Evolutionary conservation across 495 filamentous ascomycete species (phyloP), one percentile per base, ranked within the genome.

Genomic region (Xeromyces bisporus): DNA sequence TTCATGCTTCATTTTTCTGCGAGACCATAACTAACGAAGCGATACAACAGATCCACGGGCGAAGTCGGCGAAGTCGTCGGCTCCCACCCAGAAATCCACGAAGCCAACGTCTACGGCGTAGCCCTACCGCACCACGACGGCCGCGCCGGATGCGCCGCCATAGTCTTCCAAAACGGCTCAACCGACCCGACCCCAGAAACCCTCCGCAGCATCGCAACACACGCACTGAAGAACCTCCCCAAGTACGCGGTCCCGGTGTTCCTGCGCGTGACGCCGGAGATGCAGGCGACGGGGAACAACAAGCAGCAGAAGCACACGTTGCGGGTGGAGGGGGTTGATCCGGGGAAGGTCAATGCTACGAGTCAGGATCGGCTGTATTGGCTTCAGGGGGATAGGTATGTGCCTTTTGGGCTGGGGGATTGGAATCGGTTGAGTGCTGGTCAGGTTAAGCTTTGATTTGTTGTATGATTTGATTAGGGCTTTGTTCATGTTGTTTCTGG

Each of bases 81-180:
- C 2, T 44, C 53, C 1, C 78, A 85, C 38, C 60, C 76, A 0
- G 61, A 60, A 0, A 61, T 93, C 9, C 46, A 66, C 15, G 85
- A 93, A 51, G 75, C 80, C 14, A 91, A 87, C 38, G 85, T 94
- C 1, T 94, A 93, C 39, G 86, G 86, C 15, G 80, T 94, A 0
- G 46, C 70, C 15, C 50, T 94, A 2, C 86, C 86, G 3, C 58
- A 77, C 21, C 83, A 91, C 42, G 86, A 94, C 38, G 86, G 86
- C 6, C 65, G 82, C 4, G 84, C 82, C 0, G 86, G 86, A 2
- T 93, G 86, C 43, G 84, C 77, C 0, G 75, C 77, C 7, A 41
- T 91, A 4, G 52, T 75, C 2, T 55, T 79, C 26, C 37, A 50
- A 24, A 47, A 42, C n/a, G 45, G 39, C 3, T 46, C 51, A 9